A percentile compares a stretch with the other conserved stretches of the same genome.
phyloP scores from a whole-genome alignment of 2,329 filamentous ascomycete genomes.

The Aureobasidium sp. region DNA sequence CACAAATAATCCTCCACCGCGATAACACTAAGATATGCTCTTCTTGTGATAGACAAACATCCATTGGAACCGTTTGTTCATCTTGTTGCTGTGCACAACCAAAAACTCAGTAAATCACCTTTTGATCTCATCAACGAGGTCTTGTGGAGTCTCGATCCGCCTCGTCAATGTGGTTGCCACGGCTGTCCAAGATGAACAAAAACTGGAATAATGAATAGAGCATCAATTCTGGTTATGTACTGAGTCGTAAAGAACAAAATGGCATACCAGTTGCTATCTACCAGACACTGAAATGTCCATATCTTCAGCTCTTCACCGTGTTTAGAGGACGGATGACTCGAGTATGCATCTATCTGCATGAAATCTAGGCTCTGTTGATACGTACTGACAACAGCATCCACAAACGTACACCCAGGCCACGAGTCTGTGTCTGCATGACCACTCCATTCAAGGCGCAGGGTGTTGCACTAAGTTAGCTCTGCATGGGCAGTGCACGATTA shows the following conservation, averaged over 20 bases:
- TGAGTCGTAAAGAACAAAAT: not conserved
- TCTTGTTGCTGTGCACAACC: conserved; percentile 12
- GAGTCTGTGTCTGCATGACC: not conserved
- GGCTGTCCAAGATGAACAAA: not conserved
- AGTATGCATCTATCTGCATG: not conserved
- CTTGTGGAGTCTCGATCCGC: conserved; percentile 1
- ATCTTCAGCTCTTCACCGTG: not conserved
- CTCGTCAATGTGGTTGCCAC: not conserved
- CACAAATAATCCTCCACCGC: not conserved
- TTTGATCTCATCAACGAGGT: not conserved
- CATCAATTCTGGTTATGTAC: not conserved
- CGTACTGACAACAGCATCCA: not conserved
- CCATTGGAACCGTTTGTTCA: conserved; percentile 10
- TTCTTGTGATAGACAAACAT: not conserved
- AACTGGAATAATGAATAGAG: conserved; percentile 6
- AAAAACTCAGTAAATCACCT: not conserved
- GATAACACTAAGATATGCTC: not conserved
- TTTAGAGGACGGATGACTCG: not conserved
- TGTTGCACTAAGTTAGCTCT: not conserved
- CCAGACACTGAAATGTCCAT: no score
- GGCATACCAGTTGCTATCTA: no score
- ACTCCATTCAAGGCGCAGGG: not conserved
- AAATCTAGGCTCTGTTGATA: not conserved
- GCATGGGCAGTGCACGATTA: conserved; percentile 2
- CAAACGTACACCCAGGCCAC: not conserved